These are phyloP conservation scores for Cercis canadensis DNA, from an alignment of 306 rosid species.

Conservation along the genomic window DNA sequence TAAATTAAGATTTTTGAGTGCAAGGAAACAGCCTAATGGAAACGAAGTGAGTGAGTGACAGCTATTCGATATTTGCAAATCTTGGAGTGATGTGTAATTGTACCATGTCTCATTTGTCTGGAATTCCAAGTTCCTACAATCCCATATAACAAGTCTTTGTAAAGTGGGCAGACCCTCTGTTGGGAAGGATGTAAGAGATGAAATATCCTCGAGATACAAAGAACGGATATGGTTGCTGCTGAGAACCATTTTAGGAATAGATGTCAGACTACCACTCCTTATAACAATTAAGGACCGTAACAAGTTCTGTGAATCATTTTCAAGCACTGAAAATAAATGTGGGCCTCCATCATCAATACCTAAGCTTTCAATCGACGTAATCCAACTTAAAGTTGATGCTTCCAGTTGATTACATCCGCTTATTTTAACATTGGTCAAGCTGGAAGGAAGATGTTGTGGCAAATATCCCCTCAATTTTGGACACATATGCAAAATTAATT, in stretches of 20 bases:
- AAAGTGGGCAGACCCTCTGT: not conserved
- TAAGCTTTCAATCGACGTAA: not conserved
- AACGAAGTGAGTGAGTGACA: conserved; percentile 3
- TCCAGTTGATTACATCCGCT: not conserved
- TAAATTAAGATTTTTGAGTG: not conserved
- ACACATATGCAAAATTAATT: not conserved
- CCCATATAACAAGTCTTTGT: not conserved
- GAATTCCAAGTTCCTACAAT: conserved; percentile 10
- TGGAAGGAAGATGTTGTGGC: conserved; percentile 2
- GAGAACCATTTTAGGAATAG: not conserved
- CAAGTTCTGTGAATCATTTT: not conserved
- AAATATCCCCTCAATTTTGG: conserved; percentile 8
- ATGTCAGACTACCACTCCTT: not conserved
- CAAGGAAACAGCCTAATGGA: conserved; percentile 10
- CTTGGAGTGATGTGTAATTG: conserved; percentile 8
- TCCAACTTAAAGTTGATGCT: not conserved
- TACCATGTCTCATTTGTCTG: conserved; percentile 17
- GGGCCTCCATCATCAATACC: not conserved
- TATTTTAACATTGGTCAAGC: not conserved
- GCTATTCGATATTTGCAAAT: conserved; percentile 14
- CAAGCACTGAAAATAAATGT: not conserved
- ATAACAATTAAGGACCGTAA: not conserved
- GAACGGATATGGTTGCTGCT: not conserved
- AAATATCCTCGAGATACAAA: not conserved
- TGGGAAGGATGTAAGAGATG: not conserved